Base-by-base conservation (phyloP, 2,329 filamentous ascomycete species). In the Claviceps arundinis region DNA sequence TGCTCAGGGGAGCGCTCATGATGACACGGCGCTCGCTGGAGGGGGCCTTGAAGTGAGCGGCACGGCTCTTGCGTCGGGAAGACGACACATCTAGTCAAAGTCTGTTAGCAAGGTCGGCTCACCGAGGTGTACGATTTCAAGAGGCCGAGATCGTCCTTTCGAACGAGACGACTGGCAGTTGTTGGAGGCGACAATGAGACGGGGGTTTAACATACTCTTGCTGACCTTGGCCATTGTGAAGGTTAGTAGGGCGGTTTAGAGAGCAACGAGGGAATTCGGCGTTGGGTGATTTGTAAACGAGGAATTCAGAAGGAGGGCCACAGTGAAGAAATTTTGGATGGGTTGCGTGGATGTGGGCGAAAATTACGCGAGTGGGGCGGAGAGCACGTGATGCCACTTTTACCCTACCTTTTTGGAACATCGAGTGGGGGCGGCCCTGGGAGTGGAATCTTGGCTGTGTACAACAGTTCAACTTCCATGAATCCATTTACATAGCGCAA, bases 1-100 rank as follows among this genome's bases (percentile, higher is more conserved):
- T 95, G 80, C 81, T 87, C 64, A 96, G 82, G 66, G 88, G 87
- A 64, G 93, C 90, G 78, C 86, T 91, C 90, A 98, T 96, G 79
- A 95, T 95, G 67, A 85, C 81, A 72, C 93, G 89, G 75, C 93
- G 90, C 71, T 88, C 81, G 78, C 86, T 89, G 73, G 90, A 96
- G 64, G 90, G 89, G 63, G 93, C 93, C 72, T 81, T 78, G 84
- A 95, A 98, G 82, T 98, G 91, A 72, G 89, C 87, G 82, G 95
- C 95, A 76, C 93, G 89, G 77, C 89, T 93, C 89, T 98, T 98
- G 79, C 91, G 86, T 77, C 91, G 84, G 70, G 89, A 95, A 74
- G 87, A 88, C 56, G 65, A 60, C 68, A 89, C 69, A 66, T 71
- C 81, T 85, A 37, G 30, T 34, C 30, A 8, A 2, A 38, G n/a